Evolutionary conservation across 495 filamentous ascomycete species (phyloP), one percentile per base, ranked within the genome.

Genomic region (Staphylotrichum longicolle): DNA sequence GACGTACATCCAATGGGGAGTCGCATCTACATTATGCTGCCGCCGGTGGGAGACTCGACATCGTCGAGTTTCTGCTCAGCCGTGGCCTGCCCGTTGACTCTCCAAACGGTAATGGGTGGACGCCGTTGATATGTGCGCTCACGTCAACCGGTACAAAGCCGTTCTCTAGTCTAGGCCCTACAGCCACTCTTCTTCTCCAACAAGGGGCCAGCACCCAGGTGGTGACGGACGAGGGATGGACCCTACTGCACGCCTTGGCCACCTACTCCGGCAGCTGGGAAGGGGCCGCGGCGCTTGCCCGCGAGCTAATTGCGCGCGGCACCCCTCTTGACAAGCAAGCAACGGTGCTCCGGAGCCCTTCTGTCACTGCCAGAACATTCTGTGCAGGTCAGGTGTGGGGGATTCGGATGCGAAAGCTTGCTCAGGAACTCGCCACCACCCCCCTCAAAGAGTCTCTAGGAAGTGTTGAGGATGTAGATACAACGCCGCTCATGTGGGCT

Each of bases 21-120:
- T 60, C 68, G 2, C 34, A 63, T 1, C 39, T 70, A n/a, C 65
- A 70, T 45, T 70, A 63, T 33, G 62, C 68, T 33, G 65, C 68
- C 14, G 62, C 57, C 8, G 63, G 63, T 5, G 47, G 63, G 15
- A 45, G 54, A 15, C 5, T 58, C 12, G 68, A 66, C 32, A 56
- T 57, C 4, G 55, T 68, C 15, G 60, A 59, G 41, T 70, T 63
- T 47, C 56, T 70, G 5, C 40, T 68, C 2, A 14, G 32, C 40
- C 55, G 44, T 12, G 63, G 68, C 45, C 60, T 70, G 9, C 47
- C 62, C 54, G 57, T 61, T 55, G 63, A 70, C 45, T 48, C 42
- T 14, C 46, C 40, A 7, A 68, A 46, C 53, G 27, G 51, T 47
- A 63, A 70, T 44, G 60, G 66, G 20, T 70, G 65, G 68, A 70